Conservation (phyloP, 805 yeast genomes). For the Yarrowia bubula region DNA sequence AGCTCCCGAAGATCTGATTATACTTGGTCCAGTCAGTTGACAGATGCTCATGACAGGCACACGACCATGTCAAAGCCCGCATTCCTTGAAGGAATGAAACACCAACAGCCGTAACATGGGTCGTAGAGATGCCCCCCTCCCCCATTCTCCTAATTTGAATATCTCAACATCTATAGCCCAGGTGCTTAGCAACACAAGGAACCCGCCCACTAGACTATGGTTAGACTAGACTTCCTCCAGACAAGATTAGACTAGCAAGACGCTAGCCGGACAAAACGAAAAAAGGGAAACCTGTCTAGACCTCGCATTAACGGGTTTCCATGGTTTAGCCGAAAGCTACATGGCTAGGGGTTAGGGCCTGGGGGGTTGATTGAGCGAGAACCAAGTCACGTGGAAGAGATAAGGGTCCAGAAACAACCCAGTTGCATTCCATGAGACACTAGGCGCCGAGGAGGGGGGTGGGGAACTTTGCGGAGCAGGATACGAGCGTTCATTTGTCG, state of each 20-base stretch:
- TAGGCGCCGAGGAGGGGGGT: too few relatives aligned
- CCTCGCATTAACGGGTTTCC: constrained; percentile 17
- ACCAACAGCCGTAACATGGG: too few relatives aligned
- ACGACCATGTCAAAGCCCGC: too few relatives aligned
- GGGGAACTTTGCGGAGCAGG: too few relatives aligned
- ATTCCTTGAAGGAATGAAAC: too few relatives aligned
- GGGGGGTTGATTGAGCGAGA: too few relatives aligned
- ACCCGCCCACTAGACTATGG: neutral
- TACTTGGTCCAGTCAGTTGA: too few relatives aligned
- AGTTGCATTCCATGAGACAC: neutral
- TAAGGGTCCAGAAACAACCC: neutral
- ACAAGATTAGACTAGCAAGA: neutral
- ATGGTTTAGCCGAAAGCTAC: constrained; percentile 11
- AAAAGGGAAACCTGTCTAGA: neutral
- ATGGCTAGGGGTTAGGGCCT: constrained; percentile 8
- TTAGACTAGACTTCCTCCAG: neutral
- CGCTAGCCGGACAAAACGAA: neutral
- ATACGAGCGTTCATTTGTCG: too few relatives aligned
- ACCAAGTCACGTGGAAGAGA: constrained; percentile 3
- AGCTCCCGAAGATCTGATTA: neutral
- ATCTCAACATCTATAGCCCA: neutral
- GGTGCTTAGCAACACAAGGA: constrained; percentile 10
- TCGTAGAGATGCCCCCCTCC: neutral
- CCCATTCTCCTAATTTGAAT: neutral
- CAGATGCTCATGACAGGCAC: too few relatives aligned